Evolutionary conservation across 2,329 filamentous ascomycete species (phyloP).

Genomic region (Cephalotrichum gorgonifer): DNA sequence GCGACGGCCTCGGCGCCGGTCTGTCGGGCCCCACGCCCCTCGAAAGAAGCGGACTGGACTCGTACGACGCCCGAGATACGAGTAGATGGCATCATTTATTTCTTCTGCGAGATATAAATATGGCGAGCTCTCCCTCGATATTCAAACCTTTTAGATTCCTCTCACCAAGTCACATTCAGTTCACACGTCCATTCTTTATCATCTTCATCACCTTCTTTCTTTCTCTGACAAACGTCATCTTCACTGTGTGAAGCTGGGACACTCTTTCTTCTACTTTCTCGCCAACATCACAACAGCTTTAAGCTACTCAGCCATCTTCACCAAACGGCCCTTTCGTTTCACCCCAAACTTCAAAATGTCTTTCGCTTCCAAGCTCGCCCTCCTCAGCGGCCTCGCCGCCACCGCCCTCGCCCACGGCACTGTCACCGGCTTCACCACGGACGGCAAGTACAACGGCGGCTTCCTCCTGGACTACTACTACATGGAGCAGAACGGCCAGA

Average conservation of each 20-base stretch:
- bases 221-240: conserved; percentile 3
- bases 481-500: conserved; percentile 7
- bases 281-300: not conserved
- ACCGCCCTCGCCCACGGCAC: conserved; percentile 6
- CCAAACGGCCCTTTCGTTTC: not conserved
- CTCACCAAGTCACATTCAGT: not conserved
- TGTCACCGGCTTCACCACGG: conserved; percentile 7
- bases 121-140: no score
- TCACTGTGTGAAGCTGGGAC: conserved; percentile 7
- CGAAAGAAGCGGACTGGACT: not conserved
- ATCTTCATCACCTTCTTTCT: not conserved
- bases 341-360: not conserved
- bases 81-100: no score
- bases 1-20: not conserved
- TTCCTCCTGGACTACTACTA: conserved; percentile 14
- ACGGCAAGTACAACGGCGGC: conserved; percentile 10
- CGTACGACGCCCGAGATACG: not conserved
- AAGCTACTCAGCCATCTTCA: not conserved
- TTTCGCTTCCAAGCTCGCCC: conserved; percentile 1
- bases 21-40: not conserved
- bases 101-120: no score
- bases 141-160: not conserved
- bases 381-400: not conserved
- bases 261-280: not conserved
- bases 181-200: conserved; percentile 1